Percentiles rank a stretch among this genome's conserved stretches.
Evolutionary conservation across 768 basidiomycete genomes (phyloP).

Genomic region (Boletus rubropictus): DNA sequence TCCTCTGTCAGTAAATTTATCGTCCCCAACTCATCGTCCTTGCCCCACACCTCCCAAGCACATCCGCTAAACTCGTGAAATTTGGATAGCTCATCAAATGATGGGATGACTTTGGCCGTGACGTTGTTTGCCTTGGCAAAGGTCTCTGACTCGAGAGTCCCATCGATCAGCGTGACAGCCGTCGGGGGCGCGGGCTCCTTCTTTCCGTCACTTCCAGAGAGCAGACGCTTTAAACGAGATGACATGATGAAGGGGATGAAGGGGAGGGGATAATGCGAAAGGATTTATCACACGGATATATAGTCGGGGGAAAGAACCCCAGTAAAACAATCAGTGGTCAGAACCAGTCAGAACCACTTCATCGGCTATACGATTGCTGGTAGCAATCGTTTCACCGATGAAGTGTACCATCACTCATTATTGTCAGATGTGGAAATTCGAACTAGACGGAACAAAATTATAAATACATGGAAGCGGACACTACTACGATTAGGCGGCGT

Average conservation of each 20-base stretch:
- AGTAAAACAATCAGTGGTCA: too few relatives aligned
- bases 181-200: constrained; percentile 2
- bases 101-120: constrained; percentile 31
- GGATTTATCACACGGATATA: not conserved
- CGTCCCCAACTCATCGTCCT: constrained; percentile 60
- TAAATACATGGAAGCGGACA: constrained; percentile 20
- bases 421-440: constrained; percentile 9
- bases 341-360: too few relatives aligned
- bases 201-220: constrained; percentile 11
- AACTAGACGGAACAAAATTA: constrained; percentile 9
- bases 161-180: not conserved
- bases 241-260: constrained; percentile 15
- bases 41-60: constrained; percentile 66
- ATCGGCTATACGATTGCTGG: too few relatives aligned
- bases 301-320: too few relatives aligned
- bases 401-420: too few relatives aligned
- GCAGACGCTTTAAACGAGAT: constrained; percentile 9
- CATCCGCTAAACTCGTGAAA: constrained; percentile 47
- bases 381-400: too few relatives aligned
- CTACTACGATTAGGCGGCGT: constrained; percentile 10
- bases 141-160: not conserved
- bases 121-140: constrained; percentile 5
- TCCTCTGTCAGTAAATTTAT: constrained; percentile 59
- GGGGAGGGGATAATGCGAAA: not conserved
- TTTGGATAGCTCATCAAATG: constrained; percentile 45